Base-by-base conservation (phyloP, 306 rosid genomes). In the Cicer judaicum region DNA sequence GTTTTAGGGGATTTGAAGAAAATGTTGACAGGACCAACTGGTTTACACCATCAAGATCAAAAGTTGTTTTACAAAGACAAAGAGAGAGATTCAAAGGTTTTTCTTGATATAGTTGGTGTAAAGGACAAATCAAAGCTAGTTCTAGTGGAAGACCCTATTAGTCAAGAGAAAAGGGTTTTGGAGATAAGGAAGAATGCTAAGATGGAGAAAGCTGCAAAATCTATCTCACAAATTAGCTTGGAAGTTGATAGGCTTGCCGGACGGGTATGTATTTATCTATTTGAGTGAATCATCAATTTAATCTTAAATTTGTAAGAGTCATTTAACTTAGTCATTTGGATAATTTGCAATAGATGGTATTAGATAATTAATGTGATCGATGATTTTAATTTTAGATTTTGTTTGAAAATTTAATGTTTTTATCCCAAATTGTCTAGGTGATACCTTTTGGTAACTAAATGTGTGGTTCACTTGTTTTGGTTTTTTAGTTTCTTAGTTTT, bases 11-110 rank as follows among this genome's bases (percentile, higher is more conserved):
- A 93, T 19, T 78, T 93, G 93, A 93, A 93, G 93, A 93, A 93
- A 78, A 84, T 93, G 91, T 69, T 93, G 78, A 82, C 81, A 42
- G 97, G 99, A 72, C 88, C 88, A 42, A 94, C 97, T 8, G 99
- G 97, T 14, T 73, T 94, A 40, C 96, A 92, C 83, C 97, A 94
- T 69, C 75, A 87, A 82, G 99, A 94, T 76, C 97, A 90, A 85
- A 94, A 94, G 87, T 83, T 94, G 73, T 78, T 92, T 53, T 92
- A 85, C 82, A 94, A 92, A 59, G 92, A 88, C 19, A 94, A 82
- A 36, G 99, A 94, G 85, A 92, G 99, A 73, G 97, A 94, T 81
- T 94, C 99, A n/a, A 94, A 90, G 46, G 85, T 87, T 1, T 94
- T 90, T 63, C 90, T 94, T 61, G 99, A 92, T 74, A 78, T 81